A percentile compares a stretch with the other conserved stretches of the same genome.
These are phyloP conservation scores for Erodium texanum DNA, from an alignment of 441 rosid species.

Conservation along the genomic window DNA sequence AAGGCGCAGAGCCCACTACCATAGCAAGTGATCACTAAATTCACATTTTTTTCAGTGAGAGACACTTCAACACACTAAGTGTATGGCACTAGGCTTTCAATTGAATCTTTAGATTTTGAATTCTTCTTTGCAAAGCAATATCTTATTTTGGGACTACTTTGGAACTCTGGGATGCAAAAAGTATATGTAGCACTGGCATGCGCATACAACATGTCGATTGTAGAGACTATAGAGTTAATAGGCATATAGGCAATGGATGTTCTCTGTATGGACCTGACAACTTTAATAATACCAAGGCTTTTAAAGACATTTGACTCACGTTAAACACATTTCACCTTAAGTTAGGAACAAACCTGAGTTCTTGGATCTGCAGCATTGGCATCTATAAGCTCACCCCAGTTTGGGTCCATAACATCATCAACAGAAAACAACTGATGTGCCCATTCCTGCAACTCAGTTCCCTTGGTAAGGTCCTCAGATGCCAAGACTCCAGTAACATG, in stretches of 20 bases:
- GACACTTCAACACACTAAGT: too few species aligned
- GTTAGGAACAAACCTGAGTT: slow-evolving; percentile 39
- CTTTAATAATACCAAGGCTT: neutral
- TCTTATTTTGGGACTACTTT: neutral
- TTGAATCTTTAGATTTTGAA: neutral
- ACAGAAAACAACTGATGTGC: slow-evolving; percentile 53
- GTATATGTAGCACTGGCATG: neutral
- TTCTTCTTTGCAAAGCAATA: neutral
- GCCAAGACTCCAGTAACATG: slow-evolving; percentile 30
- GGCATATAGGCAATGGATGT: neutral
- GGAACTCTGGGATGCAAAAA: neutral
- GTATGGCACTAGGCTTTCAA: neutral
- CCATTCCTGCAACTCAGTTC: slow-evolving; percentile 63
- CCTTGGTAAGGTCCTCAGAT: slow-evolving; percentile 33
- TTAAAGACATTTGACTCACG: slow-evolving; percentile 3
- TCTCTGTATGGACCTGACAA: neutral
- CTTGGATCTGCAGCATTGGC: slow-evolving; percentile 32
- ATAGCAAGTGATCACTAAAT: too few species aligned
- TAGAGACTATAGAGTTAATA: neutral
- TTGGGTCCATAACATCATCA: slow-evolving; percentile 49
- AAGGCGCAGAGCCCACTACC: too few species aligned
- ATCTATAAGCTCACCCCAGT: slow-evolving; percentile 60
- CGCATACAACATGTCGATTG: neutral
- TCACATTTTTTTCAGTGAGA: too few species aligned
- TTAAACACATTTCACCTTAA: slow-evolving; percentile 6